A percentile compares a stretch with the other conserved stretches of the same genome.
phyloP scores from a whole-genome alignment of 176 grass and related monocot genomes.

The Alloteropsis semialata region DNA sequence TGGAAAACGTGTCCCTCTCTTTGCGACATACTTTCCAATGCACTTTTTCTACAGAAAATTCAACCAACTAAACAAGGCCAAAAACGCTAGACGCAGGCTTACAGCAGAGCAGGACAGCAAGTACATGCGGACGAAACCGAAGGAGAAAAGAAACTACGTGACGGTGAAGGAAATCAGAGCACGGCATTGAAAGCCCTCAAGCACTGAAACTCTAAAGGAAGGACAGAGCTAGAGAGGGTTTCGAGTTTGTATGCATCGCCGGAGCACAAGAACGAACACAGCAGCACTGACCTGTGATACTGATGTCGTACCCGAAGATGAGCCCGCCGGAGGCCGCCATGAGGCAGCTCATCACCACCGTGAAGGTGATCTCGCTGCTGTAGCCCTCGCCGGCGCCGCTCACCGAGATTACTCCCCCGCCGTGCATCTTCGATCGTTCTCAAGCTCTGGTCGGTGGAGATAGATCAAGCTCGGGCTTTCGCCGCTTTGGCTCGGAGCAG shows the following conservation, averaged over 20 bases:
- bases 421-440: constrained; percentile 1
- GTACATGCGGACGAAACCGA: neutral
- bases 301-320: constrained; percentile 81
- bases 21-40: too few relatives aligned
- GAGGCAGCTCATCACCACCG: constrained; percentile 63
- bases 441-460: neutral
- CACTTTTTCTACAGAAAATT: too few relatives aligned
- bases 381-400: constrained; percentile 13
- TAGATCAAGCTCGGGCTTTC: neutral
- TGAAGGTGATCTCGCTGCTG: constrained; percentile 51
- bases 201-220: too few relatives aligned
- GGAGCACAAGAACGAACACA: neutral
- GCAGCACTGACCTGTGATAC: constrained; percentile 50
- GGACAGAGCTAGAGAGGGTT: too few relatives aligned
- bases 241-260: neutral
- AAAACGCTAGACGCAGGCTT: too few relatives aligned
- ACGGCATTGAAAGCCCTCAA: too few relatives aligned
- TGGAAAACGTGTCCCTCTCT: too few relatives aligned
- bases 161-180: neutral
- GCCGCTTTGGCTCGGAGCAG: neutral
- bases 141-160: neutral
- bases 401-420: constrained; percentile 1
- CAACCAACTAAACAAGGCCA: too few relatives aligned
- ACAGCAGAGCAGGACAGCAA: neutral
- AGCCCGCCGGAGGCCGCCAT: constrained; percentile 79